Evolutionary conservation across 2,329 filamentous ascomycete genomes (phyloP).

Genomic region (Annulohypoxylon truncatum): DNA sequence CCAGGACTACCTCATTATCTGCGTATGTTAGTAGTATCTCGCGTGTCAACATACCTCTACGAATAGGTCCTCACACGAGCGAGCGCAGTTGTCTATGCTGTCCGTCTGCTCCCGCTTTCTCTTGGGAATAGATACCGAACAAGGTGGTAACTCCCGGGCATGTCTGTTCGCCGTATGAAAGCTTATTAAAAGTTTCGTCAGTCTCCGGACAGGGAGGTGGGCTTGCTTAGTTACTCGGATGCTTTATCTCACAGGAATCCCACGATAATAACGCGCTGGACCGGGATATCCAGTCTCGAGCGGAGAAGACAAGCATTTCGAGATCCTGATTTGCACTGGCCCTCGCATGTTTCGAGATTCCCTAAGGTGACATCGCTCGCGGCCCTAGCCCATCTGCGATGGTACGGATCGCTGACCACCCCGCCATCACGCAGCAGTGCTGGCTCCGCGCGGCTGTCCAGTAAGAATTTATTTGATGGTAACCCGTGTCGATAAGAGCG

Average conservation of each 20-base stretch:
- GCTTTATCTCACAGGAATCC: not conserved
- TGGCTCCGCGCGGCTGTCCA: conserved; percentile 8
- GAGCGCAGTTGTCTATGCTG: not conserved
- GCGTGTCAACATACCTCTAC: too few species aligned
- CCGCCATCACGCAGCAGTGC: not conserved
- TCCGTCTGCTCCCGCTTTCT: not conserved
- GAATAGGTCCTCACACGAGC: not conserved
- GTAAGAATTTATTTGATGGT: conserved; percentile 20
- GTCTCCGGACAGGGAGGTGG: not conserved
- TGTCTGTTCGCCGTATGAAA: not conserved
- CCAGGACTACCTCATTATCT: not conserved
- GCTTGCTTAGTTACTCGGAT: not conserved
- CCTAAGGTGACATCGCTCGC: conserved; percentile 30
- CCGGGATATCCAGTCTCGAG: conserved; percentile 16
- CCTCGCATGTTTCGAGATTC: conserved; percentile 14
- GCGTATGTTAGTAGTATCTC: not conserved
- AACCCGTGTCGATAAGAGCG: conserved; percentile 17
- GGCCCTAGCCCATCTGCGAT: conserved; percentile 22
- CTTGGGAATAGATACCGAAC: not conserved
- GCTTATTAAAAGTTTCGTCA: not conserved
- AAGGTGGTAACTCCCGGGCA: not conserved
- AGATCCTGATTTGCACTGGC: conserved; percentile 22
- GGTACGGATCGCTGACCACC: conserved; percentile 26
- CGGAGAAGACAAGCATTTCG: conserved; percentile 5
- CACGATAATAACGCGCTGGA: conserved; percentile 7